A percentile compares a stretch with the other conserved stretches of the same genome.
Conservation (phyloP, 2,329 filamentous ascomycete species). For the Sclerotiophoma versabilis region DNA sequence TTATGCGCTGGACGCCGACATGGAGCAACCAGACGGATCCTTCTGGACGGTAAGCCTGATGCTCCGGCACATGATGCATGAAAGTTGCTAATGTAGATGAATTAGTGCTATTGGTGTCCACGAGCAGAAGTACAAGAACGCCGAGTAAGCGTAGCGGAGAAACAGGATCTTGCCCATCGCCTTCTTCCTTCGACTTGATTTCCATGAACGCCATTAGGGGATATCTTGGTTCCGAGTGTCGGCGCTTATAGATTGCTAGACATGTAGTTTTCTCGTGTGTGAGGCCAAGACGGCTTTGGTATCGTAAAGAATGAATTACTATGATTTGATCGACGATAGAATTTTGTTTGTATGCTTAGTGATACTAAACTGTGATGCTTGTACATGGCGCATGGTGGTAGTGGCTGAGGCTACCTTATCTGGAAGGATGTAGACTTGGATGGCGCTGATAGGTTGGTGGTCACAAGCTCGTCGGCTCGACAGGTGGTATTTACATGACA, state of each 20-base stretch:
- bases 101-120: conserved; percentile 45
- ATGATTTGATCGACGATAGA: neutral
- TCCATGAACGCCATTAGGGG: neutral
- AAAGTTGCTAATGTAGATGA: neutral
- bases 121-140: conserved; percentile 43
- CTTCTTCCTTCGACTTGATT: neutral
- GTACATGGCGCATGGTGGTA: too few species aligned
- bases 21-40: conserved; percentile 98
- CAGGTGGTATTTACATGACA: neutral
- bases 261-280: neutral
- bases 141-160: conserved; percentile 18
- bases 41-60: conserved; percentile 75
- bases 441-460: too few species aligned
- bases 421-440: too few species aligned
- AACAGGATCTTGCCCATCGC: neutral
- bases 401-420: too few species aligned
- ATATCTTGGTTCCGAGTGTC: too few species aligned
- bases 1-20: conserved; percentile 95
- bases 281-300: neutral
- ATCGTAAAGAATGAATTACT: neutral
- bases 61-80: neutral
- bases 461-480: too few species aligned
- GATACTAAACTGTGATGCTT: too few species aligned
- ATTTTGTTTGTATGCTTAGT: neutral
- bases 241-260: neutral